Evolutionary conservation across 495 filamentous ascomycete genomes (phyloP).

Genomic region (Astrocystis sublimbata): DNA sequence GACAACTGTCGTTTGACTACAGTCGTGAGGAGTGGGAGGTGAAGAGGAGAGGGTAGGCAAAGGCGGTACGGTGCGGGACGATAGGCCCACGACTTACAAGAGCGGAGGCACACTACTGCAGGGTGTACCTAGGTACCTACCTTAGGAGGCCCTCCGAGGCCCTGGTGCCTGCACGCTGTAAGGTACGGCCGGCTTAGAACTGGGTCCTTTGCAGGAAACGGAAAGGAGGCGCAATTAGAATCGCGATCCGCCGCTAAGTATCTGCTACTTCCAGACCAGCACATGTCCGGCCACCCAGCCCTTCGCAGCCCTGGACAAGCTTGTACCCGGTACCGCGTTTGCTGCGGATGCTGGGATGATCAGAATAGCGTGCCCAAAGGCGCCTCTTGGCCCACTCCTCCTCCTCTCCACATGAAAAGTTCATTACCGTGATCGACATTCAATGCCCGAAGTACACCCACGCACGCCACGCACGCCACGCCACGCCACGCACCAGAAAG

Average conservation of each 20-base stretch:
- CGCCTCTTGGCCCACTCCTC: neutral
- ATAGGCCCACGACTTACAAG: too few relatives aligned
- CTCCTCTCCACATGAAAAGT: too few relatives aligned
- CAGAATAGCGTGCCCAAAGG: neutral
- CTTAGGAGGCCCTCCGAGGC: too few relatives aligned
- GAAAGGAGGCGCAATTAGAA: conserved; percentile 17
- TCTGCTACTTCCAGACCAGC: neutral
- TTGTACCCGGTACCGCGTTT: neutral
- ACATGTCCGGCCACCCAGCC: neutral
- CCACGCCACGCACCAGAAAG: too few relatives aligned
- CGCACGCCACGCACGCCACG: too few relatives aligned
- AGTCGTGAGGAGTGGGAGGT: conserved; percentile 8
- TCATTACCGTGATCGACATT: conserved; percentile 7
- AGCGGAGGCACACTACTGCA: too few relatives aligned
- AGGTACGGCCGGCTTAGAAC: too few relatives aligned
- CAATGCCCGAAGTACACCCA: neutral
- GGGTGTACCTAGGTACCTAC: too few relatives aligned
- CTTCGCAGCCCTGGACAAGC: neutral
- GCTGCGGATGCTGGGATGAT: too few relatives aligned
- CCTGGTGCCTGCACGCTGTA: too few relatives aligned
- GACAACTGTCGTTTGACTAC: conserved; percentile 4
- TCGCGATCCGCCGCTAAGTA: conserved; percentile 5
- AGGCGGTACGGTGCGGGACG: conserved; percentile 8
- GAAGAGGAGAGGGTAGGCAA: neutral
- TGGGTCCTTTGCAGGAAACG: neutral